Evolutionary conservation across 83 land plant genomes (phyloP).

Genomic region (Larix sibirica): DNA sequence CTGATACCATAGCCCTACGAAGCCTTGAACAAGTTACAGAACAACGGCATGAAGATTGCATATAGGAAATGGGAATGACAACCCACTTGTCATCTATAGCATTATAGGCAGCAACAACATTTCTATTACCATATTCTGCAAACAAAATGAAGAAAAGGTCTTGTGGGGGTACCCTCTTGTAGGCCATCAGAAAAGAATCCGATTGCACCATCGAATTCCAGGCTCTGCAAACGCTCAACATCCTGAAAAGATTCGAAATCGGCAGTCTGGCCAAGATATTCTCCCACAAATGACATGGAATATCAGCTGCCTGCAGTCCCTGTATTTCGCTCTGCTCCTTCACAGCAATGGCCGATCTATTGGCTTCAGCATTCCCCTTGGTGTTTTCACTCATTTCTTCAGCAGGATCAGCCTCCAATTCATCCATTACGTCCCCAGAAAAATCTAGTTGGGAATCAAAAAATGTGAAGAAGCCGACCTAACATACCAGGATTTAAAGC

Average conservation of each 20-base stretch:
- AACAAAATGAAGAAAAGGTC: not conserved
- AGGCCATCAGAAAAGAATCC: not conserved
- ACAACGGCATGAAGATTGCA: not conserved
- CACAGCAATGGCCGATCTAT: not conserved
- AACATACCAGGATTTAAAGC: too few species aligned
- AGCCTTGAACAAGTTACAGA: not conserved
- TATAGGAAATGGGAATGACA: not conserved
- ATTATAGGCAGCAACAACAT: slow-evolving; percentile 1
- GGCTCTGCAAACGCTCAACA: not conserved
- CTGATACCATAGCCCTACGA: not conserved
- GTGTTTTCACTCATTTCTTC: not conserved
- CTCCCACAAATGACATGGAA: not conserved
- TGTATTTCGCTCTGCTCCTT: not conserved
- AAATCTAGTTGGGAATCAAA: too few species aligned
- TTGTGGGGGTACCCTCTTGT: not conserved
- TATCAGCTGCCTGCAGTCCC: not conserved
- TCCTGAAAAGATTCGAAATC: not conserved
- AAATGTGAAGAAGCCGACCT: too few species aligned
- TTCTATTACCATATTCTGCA: not conserved
- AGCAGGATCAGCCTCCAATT: not conserved
- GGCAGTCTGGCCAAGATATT: not conserved
- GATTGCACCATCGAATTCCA: not conserved
- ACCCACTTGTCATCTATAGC: not conserved
- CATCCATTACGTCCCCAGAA: not conserved
- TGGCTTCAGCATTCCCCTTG: not conserved